A percentile compares a stretch with the other conserved stretches of the same genome.
Evolutionary conservation across 306 rosid genomes (phyloP).

Genomic region (Vachellia collinsii): DNA sequence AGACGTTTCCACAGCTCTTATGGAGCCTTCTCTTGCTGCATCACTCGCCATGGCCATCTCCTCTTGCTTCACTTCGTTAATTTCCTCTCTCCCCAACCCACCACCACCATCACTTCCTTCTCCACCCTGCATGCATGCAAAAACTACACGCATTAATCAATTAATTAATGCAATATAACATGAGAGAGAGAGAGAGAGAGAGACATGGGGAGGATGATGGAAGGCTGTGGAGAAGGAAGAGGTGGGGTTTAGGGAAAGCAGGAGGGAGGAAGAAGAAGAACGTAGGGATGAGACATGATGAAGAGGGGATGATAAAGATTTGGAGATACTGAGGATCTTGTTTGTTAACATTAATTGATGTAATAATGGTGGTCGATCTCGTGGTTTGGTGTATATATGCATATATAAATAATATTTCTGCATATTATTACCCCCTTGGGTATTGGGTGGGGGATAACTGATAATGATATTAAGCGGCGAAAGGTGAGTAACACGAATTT

Average conservation of each 20-base stretch:
- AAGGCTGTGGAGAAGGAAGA: not conserved
- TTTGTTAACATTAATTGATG: not conserved
- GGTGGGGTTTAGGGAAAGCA: too few species aligned
- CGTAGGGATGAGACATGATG: too few species aligned
- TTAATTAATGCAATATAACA: too few species aligned
- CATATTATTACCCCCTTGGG: too few species aligned
- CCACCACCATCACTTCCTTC: not conserved
- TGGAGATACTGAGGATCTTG: conserved; percentile 6
- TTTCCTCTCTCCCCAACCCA: not conserved
- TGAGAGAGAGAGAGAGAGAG: not conserved
- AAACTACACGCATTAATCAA: too few species aligned
- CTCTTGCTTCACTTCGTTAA: not conserved
- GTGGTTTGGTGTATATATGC: too few species aligned
- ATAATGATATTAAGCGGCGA: too few species aligned
- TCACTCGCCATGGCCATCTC: not conserved
- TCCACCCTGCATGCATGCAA: not conserved
- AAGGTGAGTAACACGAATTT: too few species aligned
- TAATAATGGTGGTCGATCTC: too few species aligned
- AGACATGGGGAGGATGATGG: not conserved
- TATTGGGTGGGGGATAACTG: too few species aligned
- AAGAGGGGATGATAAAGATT: not conserved
- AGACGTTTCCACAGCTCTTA: not conserved
- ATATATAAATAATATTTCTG: too few species aligned
- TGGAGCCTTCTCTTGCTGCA: not conserved
- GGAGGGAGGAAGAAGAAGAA: not conserved